Conservation (phyloP, 345 rosid species). For the Cochlearia excelsa region DNA sequence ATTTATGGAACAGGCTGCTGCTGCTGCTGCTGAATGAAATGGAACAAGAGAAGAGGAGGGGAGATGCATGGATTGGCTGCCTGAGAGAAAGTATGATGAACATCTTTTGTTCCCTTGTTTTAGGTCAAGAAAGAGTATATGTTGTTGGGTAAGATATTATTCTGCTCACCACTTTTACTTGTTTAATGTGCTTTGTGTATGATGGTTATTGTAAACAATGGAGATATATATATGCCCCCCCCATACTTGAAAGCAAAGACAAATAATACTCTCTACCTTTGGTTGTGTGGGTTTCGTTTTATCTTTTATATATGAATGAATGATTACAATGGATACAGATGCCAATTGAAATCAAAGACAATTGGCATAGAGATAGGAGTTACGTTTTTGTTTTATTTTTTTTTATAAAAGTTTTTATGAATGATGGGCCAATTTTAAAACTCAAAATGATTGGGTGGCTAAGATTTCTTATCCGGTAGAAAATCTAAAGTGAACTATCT, state of each 20-base stretch:
- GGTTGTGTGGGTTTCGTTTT: not conserved
- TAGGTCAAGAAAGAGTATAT: no score
- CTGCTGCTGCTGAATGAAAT: slow-evolving; percentile 30
- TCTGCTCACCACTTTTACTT: not conserved
- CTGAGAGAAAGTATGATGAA: slow-evolving; percentile 15
- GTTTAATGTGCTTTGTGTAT: slow-evolving; percentile 19
- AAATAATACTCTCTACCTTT: no score
- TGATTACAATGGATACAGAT: no score
- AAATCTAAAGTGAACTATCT: slow-evolving; percentile 6
- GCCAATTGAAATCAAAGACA: no score
- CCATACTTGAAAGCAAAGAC: no score
- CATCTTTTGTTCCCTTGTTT: slow-evolving; percentile 8
- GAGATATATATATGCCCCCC: not conserved
- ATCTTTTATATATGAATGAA: no score
- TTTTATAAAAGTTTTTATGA: no score
- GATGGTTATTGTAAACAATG: slow-evolving; percentile 7
- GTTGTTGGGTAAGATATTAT: no score
- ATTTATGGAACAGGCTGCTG: slow-evolving; percentile 34
- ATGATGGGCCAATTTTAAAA: slow-evolving; percentile 2
- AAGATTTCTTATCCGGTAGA: slow-evolving; percentile 28
- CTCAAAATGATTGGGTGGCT: slow-evolving; percentile 25
- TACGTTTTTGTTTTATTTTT: no score
- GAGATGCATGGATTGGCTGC: slow-evolving; percentile 1
- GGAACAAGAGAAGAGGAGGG: slow-evolving; percentile 15
- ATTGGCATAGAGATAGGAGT: no score